Percentiles rank a stretch among this genome's conserved stretches.
These are phyloP conservation scores for Daphne laureola DNA, from an alignment of 441 rosid species.

Conservation along the genomic window DNA sequence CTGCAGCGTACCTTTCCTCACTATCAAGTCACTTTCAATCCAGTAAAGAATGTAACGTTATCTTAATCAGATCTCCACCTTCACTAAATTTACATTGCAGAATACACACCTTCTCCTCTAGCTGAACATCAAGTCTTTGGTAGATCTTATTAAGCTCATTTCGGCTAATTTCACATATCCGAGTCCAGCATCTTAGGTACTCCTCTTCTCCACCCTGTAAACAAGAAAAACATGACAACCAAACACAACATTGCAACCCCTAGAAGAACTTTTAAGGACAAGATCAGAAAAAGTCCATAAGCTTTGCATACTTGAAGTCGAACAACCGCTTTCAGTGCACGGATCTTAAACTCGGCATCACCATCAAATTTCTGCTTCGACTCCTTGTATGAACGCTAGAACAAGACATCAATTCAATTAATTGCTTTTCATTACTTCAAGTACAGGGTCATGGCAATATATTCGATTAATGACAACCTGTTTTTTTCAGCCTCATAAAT, in stretches of 20 bases:
- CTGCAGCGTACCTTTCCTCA: too few species aligned
- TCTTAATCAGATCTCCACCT: too few species aligned
- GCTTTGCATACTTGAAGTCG: slow-evolving; percentile 63
- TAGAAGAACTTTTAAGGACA: background rate
- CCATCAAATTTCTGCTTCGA: slow-evolving; percentile 74
- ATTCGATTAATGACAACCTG: too few species aligned
- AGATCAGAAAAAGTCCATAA: background rate
- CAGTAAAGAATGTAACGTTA: too few species aligned
- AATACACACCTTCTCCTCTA: slow-evolving; percentile 71
- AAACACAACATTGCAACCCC: too few species aligned
- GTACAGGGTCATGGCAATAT: too few species aligned
- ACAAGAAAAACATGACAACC: background rate
- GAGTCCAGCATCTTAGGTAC: slow-evolving; percentile 72
- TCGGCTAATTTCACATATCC: slow-evolving; percentile 85
- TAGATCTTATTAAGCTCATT: slow-evolving; percentile 68
- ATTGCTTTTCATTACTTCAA: too few species aligned
- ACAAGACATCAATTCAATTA: background rate
- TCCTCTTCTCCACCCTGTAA: slow-evolving; percentile 68
- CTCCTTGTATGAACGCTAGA: slow-evolving; percentile 68
- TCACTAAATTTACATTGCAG: background rate
- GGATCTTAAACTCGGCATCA: slow-evolving; percentile 69
- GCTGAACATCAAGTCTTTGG: slow-evolving; percentile 56
- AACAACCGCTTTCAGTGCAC: slow-evolving; percentile 86
- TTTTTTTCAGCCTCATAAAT: too few species aligned
- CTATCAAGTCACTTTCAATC: too few species aligned